A percentile compares a stretch with the other conserved stretches of the same genome.
Conservation (phyloP, 2,329 filamentous ascomycete genomes). For the Fulvia fulva region DNA sequence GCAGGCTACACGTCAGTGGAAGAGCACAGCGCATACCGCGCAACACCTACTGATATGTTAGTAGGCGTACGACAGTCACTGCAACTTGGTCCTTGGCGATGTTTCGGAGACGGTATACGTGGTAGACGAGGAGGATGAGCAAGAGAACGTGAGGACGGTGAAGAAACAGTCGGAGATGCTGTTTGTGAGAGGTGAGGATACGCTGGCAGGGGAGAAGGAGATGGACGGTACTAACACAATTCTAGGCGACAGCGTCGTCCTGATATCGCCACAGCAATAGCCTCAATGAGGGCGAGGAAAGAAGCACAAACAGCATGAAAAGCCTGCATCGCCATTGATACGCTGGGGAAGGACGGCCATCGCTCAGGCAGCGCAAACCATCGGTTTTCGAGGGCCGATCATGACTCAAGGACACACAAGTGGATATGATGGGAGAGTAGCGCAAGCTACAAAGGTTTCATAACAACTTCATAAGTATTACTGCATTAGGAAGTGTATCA, state of each 20-base stretch:
- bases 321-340: not conserved
- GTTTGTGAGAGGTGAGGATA: conserved; percentile 79
- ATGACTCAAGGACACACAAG: too few relatives aligned
- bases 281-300: too few relatives aligned
- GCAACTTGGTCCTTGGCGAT: conserved; percentile 92
- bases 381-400: too few relatives aligned
- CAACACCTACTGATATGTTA: conserved; percentile 11
- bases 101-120: conserved; percentile 97
- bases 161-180: conserved; percentile 99
- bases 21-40: not conserved
- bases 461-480: conserved; percentile 14
- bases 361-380: not conserved
- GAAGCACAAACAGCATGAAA: too few relatives aligned
- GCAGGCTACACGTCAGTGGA: conserved; percentile 77
- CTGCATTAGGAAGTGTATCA: conserved; percentile 8
- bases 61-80: conserved; percentile 97
- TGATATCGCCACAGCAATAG: conserved; percentile 43
- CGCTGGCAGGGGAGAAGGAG: not conserved
- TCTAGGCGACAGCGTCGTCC: conserved; percentile 48
- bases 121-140: conserved; percentile 79
- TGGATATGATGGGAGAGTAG: too few relatives aligned
- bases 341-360: not conserved
- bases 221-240: not conserved
- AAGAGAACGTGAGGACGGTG: conserved; percentile 75
- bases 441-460: not conserved